phyloP scores from a whole-genome alignment of 179 eudicot genomes.

The Silene coronaria region DNA sequence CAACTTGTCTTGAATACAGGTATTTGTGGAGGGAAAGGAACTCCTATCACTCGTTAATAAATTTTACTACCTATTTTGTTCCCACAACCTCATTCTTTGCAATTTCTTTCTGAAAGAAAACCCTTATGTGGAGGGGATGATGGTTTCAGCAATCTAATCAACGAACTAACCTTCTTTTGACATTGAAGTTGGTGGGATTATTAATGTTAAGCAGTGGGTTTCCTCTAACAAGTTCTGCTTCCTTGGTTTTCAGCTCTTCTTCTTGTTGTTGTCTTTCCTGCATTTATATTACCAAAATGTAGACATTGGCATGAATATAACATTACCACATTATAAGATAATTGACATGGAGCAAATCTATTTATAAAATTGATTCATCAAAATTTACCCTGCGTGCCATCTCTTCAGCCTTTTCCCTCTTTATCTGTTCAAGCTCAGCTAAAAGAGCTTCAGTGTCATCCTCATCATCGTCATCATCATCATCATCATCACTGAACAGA shows the following conservation, averaged over 20 bases:
- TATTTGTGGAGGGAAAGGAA: not conserved
- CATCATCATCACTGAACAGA: slow-evolving; percentile 42
- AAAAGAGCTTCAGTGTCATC: slow-evolving; percentile 96
- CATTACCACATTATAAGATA: not conserved
- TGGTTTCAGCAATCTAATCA: not conserved
- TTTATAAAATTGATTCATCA: not conserved
- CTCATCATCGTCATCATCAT: slow-evolving; percentile 81
- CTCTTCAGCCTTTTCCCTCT: slow-evolving; percentile 91
- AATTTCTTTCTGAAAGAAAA: not conserved
- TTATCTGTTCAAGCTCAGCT: slow-evolving; percentile 85
- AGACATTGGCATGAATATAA: not conserved
- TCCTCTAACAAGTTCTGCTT: slow-evolving; percentile 82
- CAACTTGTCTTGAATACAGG: not conserved
- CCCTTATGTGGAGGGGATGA: not conserved
- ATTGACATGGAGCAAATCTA: too few species aligned
- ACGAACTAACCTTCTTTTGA: slow-evolving; percentile 70
- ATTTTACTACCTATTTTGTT: not conserved
- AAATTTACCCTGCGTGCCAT: slow-evolving; percentile 61
- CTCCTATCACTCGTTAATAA: not conserved
- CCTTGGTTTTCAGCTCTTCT: slow-evolving; percentile 82
- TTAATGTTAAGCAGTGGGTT: slow-evolving; percentile 68
- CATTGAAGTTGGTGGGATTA: slow-evolving; percentile 70
- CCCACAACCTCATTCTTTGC: not conserved
- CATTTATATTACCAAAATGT: not conserved
- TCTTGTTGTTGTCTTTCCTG: slow-evolving; percentile 74